Evolutionary conservation across 371 early-diverging fungal genomes (phyloP), one percentile per base, ranked within the genome.

Genomic region (Lichtheimia ramosa): DNA sequence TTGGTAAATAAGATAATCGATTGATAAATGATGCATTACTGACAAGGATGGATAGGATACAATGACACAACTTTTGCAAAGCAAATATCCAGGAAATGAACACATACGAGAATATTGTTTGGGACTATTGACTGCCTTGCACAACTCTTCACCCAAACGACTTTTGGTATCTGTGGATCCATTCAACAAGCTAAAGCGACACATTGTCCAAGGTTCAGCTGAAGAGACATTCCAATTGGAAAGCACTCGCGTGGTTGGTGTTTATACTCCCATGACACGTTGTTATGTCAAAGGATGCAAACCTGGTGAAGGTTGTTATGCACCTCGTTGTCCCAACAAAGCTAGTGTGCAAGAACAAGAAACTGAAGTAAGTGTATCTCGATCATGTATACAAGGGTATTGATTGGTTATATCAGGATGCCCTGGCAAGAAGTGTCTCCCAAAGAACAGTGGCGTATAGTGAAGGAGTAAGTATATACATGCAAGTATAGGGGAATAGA

Each of bases 281-380:
- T 68, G 68, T 20, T 68, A 68, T 52, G 64, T 63, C 3, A 41
- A 51, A 16, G 61, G 51, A 1, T 68, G 68, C 48, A 21, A 34
- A 20, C 61, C 58, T 16, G 64, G 55, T 49, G 51, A 24, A 8
- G 68, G 68, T 1, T 68, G 68, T 43, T 68, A 68, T 57, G 64
- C 68, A 10, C 68, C 68, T 3, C 43, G 68, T 13, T 68, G 68
- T 25, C 68, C 68, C 3, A 68, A 68, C 57, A 62, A 56, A 16
- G 56, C 61, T 16, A 28, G 46, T 41, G 56, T 62, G 6, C 48
- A 46, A 42, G 42, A 52, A 27, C 24, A 54, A 18, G 54, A 62
- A 21, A 51, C 43, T n/a, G 59, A 62, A 58, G 66, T 61, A 61
- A 56, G 40, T 24, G 21, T 0, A 23, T 0, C 41, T 5, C 1